Base-by-base conservation (phyloP, 179 eudicot species). In the Silene coronaria region DNA sequence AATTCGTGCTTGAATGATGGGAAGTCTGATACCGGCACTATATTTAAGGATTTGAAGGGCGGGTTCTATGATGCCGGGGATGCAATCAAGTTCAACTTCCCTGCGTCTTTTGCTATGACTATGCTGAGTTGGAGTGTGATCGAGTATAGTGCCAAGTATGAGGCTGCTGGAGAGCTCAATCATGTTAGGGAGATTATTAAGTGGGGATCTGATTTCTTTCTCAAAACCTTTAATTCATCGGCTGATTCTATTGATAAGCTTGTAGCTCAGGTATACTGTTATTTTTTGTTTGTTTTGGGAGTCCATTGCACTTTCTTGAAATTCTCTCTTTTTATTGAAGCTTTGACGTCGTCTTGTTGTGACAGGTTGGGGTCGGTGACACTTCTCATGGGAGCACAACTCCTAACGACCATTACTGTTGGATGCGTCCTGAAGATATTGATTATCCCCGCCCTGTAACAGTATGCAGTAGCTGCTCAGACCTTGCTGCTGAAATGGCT, bases 51-150 rank as follows among this genome's bases (percentile, higher is more conserved):
- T 80, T 85, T 95, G 36, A 80, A 71, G 68, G 99, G 99, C 5
- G 97, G 99, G 30, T 95, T 82, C 78, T 92, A 88, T 72, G 97
- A 95, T 84, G 99, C 97, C 5, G 99, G 99, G n/a, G 99, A 95
- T 85, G 97, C 99, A 7, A 95, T 89, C 76, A 95, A 95, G 86
- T 95, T 92, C 77, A 76, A 95, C 74, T 95, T 92, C 71, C 99
- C 99, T 69, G 67, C 68, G 24, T 81, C 97, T 59, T 92, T 92
- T 84, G 89, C 96, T 63, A 79, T 92, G 86, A 92, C 96, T 69
- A 89, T 92, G 97, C 77, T 92, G 84, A 92, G 97, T 80, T 92
- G 97, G 97, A 92, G 97, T 74, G 99, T 95, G 74, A 91, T 95
- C 27, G 97, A 95, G 67, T 95, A 95, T 84, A 91, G 90, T 36